phyloP scores from a whole-genome alignment of 2,329 filamentous ascomycete species.

The Pseudogymnoascus sp. region DNA sequence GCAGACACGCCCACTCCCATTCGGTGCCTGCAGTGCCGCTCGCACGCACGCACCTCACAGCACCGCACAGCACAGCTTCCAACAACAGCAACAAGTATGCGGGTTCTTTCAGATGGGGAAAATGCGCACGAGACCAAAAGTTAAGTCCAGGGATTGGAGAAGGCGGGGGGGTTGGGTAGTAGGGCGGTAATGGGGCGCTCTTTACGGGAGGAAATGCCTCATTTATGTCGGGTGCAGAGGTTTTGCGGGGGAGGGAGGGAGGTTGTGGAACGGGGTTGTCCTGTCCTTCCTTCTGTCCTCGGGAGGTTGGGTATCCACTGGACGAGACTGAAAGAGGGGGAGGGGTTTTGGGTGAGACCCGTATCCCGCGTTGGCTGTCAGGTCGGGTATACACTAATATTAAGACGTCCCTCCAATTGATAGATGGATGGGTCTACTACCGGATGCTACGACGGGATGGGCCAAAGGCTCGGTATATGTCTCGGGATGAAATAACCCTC shows the following conservation, averaged over 20 bases:
- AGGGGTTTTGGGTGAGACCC: background rate
- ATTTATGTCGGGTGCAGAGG: background rate
- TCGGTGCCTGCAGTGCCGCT: background rate
- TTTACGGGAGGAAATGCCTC: constrained; percentile 6
- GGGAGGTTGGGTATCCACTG: background rate
- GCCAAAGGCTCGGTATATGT: background rate
- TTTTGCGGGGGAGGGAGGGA: too few relatives aligned
- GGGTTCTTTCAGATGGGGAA: background rate
- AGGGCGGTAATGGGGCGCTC: background rate
- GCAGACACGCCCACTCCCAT: background rate
- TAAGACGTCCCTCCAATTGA: background rate
- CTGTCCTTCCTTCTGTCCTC: background rate
- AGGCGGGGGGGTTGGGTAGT: too few relatives aligned
- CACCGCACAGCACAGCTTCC: background rate
- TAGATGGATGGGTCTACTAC: background rate
- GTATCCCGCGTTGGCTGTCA: background rate
- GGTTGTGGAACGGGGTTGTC: background rate
- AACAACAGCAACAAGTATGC: background rate
- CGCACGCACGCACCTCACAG: too few relatives aligned
- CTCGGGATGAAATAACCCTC: background rate
- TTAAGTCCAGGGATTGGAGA: background rate
- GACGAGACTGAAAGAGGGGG: background rate
- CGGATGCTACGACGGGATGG: background rate
- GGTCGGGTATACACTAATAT: background rate
- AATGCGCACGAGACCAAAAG: background rate